Conservation (phyloP, 768 basidiomycete genomes). For the Mycena haematopus region DNA sequence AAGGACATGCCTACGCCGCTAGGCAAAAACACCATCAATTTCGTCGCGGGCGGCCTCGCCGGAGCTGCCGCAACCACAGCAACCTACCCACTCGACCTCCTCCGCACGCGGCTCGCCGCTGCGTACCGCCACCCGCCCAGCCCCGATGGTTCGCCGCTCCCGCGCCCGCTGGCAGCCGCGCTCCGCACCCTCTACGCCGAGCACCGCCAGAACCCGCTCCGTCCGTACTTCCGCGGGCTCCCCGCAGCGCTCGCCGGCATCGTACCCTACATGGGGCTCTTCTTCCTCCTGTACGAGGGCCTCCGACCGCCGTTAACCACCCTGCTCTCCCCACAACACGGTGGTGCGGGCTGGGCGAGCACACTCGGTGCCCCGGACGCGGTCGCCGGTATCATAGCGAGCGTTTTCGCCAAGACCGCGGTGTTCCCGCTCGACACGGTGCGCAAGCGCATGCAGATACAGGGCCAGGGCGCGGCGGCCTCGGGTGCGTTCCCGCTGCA, state of each 20-base stretch:
- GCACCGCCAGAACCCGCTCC: background rate
- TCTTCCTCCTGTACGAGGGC: background rate
- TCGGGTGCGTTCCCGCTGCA: background rate
- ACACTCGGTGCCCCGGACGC: background rate
- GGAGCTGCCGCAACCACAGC: background rate
- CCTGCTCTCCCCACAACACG: background rate
- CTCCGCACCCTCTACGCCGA: background rate
- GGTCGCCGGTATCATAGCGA: background rate
- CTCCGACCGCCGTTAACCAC: background rate
- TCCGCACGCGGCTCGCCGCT: background rate
- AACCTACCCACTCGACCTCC: background rate
- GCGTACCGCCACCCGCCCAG: background rate
- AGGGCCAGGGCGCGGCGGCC: background rate
- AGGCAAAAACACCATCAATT: background rate
- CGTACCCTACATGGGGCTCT: background rate
- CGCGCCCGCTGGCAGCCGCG: background rate
- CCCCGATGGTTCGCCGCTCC: background rate
- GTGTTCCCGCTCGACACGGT: background rate
- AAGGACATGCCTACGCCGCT: background rate
- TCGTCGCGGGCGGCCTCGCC: background rate
- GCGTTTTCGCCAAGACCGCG: background rate
- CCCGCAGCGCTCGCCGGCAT: background rate
- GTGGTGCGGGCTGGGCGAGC: background rate
- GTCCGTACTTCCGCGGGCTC: background rate
- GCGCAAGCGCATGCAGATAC: background rate